Conservation (phyloP, 148 eudicot species). For the Cornus controversa region DNA sequence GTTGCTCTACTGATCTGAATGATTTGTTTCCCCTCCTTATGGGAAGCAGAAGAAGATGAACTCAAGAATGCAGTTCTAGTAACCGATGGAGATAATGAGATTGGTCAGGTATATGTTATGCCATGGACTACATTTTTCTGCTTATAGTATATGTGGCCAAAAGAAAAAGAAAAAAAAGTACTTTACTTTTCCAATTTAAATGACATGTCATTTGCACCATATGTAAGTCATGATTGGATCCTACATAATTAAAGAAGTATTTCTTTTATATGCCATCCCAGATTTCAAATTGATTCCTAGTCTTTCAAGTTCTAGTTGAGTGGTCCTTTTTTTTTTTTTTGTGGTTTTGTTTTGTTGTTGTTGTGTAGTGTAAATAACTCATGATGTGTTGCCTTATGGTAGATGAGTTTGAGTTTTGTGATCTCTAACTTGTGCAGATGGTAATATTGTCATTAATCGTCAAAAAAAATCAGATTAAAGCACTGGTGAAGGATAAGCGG, state of each 20-base stretch:
- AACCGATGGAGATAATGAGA: slow-evolving; percentile 91
- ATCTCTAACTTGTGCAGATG: slow-evolving; percentile 61
- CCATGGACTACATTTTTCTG: neutral
- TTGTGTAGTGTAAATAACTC: neutral
- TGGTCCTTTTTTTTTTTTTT: neutral
- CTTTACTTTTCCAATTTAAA: neutral
- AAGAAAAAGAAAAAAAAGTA: neutral
- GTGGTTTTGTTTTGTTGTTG: neutral
- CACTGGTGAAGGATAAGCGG: slow-evolving; percentile 83
- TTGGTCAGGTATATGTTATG: slow-evolving; percentile 79
- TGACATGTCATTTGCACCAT: neutral
- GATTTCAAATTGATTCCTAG: neutral
- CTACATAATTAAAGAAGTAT: neutral
- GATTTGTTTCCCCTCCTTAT: slow-evolving; percentile 8
- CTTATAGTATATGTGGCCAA: neutral
- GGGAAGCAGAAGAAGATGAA: slow-evolving; percentile 54
- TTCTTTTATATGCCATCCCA: neutral
- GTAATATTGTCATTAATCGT: slow-evolving; percentile 80
- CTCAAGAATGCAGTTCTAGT: slow-evolving; percentile 80
- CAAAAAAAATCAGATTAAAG: slow-evolving; percentile 76
- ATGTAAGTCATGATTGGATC: neutral
- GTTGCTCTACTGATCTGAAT: slow-evolving; percentile 1
- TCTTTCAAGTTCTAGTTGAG: neutral
- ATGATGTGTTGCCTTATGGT: slow-evolving; percentile 11
- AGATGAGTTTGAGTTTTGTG: slow-evolving; percentile 22